phyloP scores from a whole-genome alignment of 169 alveolate genomes.

The Cystoisospora suis region DNA sequence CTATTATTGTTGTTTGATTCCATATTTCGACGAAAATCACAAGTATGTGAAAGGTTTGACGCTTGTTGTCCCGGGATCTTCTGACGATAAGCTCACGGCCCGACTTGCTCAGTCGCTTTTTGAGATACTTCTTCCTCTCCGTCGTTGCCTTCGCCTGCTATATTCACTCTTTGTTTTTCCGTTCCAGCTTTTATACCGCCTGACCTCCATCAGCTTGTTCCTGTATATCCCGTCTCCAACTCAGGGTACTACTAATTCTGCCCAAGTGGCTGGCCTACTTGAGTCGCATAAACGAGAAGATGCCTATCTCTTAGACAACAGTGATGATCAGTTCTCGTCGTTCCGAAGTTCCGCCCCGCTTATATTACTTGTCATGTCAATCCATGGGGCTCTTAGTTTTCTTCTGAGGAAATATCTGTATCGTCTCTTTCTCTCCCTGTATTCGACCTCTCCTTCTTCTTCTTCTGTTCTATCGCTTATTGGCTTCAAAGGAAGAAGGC shows the following conservation, averaged over 20 bases:
- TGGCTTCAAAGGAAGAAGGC: too few relatives aligned
- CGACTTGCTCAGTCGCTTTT: neutral
- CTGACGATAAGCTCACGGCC: neutral
- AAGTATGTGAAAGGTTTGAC: neutral
- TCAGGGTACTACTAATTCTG: too few relatives aligned
- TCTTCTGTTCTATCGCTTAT: too few relatives aligned
- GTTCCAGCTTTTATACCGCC: neutral
- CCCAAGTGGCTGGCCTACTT: too few relatives aligned
- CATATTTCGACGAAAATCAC: slow-evolving; percentile 1
- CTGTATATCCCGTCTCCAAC: neutral
- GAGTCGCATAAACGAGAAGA: too few relatives aligned
- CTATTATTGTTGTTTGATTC: neutral
- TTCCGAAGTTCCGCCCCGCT: neutral
- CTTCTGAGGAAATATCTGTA: neutral
- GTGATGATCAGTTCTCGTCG: neutral
- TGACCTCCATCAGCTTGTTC: neutral
- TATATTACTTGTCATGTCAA: neutral
- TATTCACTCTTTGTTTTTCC: neutral
- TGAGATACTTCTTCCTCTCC: neutral
- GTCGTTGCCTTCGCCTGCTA: neutral
- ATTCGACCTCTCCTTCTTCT: neutral
- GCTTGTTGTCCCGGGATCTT: neutral
- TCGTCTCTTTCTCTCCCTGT: neutral
- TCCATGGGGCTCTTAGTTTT: neutral
- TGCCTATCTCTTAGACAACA: neutral